Conservation (phyloP, 257 asterid genomes). For the Nicotiana otophora region DNA sequence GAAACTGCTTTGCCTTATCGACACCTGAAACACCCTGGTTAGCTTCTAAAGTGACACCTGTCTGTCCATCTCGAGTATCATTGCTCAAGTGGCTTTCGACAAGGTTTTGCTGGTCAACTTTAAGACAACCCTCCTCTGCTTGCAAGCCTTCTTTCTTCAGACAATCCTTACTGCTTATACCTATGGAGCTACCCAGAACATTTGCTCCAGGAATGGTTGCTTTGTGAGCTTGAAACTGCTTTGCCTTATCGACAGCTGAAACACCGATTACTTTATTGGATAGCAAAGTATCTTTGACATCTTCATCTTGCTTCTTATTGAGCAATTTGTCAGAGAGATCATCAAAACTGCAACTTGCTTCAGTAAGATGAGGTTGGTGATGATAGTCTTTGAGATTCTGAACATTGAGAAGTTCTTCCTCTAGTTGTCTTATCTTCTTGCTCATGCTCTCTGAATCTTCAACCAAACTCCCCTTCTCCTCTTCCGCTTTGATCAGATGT, state of each 20-base stretch:
- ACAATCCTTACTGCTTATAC: neutral
- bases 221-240: neutral
- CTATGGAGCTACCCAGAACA: neutral
- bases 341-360: slow-evolving; percentile 28
- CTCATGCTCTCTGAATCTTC: slow-evolving; percentile 25
- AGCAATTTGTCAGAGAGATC: slow-evolving; percentile 30
- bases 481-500: slow-evolving; percentile 21
- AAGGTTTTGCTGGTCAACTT: neutral
- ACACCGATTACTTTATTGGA: neutral
- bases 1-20: neutral
- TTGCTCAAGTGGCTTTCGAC: neutral
- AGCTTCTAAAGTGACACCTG: neutral
- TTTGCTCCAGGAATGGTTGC: neutral
- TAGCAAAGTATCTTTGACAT: neutral
- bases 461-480: slow-evolving; percentile 24
- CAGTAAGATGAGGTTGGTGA: slow-evolving; percentile 19
- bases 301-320: slow-evolving; percentile 25
- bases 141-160: neutral
- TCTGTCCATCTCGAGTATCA: neutral
- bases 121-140: neutral
- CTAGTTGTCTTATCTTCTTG: slow-evolving; percentile 31
- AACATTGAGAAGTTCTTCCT: slow-evolving; percentile 30
- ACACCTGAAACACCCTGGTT: neutral
- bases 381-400: slow-evolving; percentile 22
- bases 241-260: neutral